Base-by-base conservation (phyloP, 2,329 filamentous ascomycete species). In the Rhytidhysteron rufulum region DNA sequence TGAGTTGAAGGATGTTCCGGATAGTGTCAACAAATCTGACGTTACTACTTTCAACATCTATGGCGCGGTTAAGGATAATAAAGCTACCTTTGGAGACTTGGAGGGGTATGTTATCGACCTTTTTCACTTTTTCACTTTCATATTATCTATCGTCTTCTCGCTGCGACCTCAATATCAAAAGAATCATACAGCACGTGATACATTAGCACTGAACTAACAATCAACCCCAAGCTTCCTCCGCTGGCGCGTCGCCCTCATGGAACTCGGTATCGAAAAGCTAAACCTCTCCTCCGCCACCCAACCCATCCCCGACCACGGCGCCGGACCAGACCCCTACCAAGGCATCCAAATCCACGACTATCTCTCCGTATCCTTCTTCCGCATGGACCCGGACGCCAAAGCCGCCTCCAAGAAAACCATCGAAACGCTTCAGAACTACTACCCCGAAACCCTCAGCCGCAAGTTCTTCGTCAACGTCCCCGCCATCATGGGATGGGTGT, bases 401-500 rank as follows among this genome's bases (percentile, higher is more conserved):
- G 75, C 81, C 3, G 86, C 87, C 13, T 85, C 81, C 49, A 83
- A 81, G 57, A 82, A 90, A 69, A 90, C 87, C 33, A 94, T 96
- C 63, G 77, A 85, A 46, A 75, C 86, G 37, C 88, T 96, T 63
- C 79, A 83, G 37, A 82, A 79, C 51, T 86, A 86, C 51, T 96
- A 96, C 69, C 90, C 91, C 0, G 91, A 96, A 71, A 80, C 95
- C 8, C 77, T 96, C 35, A 81, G 80, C 54, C 80, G 91, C 70
- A 96, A 96, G 74, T 96, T 90, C 76, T 96, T 96, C 62, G 86
- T 96, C 69, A 96, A 96, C 57, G 88, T 96, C 5, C 91, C 91
- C 0, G 68, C 83, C 41, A 75, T 96, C 56, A 96, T 96, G 90
- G 86, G 88, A 41, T 96, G 90, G 72, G 57, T 75, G 53, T 75